Evolutionary conservation across 1,284 basidiomycete species (phyloP).

Genomic region (Ustilago xerochloae): DNA sequence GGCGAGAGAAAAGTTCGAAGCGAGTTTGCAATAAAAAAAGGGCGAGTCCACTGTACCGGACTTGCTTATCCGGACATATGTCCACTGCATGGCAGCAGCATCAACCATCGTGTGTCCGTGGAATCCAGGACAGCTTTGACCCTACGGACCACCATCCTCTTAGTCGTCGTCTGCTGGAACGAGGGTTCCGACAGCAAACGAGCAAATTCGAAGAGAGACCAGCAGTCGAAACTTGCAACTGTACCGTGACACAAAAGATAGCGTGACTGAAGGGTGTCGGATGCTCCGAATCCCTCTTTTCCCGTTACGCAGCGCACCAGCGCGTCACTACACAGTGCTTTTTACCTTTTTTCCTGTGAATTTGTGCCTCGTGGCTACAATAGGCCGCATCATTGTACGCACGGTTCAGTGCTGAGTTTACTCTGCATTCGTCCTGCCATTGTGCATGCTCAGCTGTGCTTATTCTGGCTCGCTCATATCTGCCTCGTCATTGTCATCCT

Average conservation of each 20-base stretch:
- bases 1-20: background rate
- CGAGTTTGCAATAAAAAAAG: background rate
- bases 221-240: too few species aligned
- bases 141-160: too few species aligned
- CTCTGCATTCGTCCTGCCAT: background rate
- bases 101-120: too few species aligned
- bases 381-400: background rate
- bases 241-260: background rate
- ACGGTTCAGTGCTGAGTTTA: constrained; percentile 3
- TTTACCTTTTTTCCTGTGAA: background rate
- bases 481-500: constrained; percentile 1
- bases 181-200: too few species aligned
- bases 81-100: too few species aligned
- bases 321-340: background rate
- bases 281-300: background rate
- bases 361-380: background rate
- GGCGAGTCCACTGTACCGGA: too few species aligned
- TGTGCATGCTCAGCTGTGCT: background rate
- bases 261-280: background rate
- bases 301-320: too few species aligned
- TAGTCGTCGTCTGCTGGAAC: too few species aligned
- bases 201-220: too few species aligned
- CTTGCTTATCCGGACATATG: constrained; percentile 1
- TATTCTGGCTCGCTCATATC: too few species aligned
- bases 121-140: too few species aligned